phyloP scores from a whole-genome alignment of 495 filamentous ascomycete genomes.

The Lineolata rhizophorae region DNA sequence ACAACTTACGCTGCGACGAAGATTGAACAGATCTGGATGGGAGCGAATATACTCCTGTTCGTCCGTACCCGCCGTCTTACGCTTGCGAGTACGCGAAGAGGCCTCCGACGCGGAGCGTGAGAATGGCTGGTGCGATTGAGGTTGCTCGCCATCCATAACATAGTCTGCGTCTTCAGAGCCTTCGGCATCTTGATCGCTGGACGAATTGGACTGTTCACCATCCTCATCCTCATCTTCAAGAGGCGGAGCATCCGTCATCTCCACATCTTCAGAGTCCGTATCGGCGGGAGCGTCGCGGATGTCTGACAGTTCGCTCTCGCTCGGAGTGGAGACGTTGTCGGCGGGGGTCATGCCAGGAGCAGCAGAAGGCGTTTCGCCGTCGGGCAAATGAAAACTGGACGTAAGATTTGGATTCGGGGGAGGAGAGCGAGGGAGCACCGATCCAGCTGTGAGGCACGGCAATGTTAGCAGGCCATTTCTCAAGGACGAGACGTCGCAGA shows the following conservation, averaged over 20 bases:
- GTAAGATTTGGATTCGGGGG: constrained; percentile 17
- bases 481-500: constrained; percentile 9
- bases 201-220: too few species aligned
- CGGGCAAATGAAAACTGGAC: constrained; percentile 15
- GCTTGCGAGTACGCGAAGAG: constrained; percentile 43
- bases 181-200: constrained; percentile 35
- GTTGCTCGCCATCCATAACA: constrained; percentile 1
- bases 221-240: constrained; percentile 15
- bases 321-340: constrained; percentile 24
- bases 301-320: constrained; percentile 24
- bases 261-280: constrained; percentile 7
- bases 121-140: constrained; percentile 2
- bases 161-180: constrained; percentile 67
- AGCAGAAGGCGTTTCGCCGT: constrained; percentile 26
- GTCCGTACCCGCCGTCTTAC: constrained; percentile 45
- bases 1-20: constrained; percentile 81
- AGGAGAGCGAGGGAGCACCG: constrained; percentile 15
- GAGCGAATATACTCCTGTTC: constrained; percentile 68
- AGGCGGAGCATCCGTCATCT: constrained; percentile 4
- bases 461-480: constrained; percentile 16
- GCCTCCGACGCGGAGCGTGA: constrained; percentile 41
- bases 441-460: constrained; percentile 14
- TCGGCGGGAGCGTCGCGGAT: constrained; percentile 13
- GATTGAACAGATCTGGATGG: constrained; percentile 89
- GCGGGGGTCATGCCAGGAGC: constrained; percentile 18